Base-by-base conservation (phyloP, 1,284 basidiomycete genomes). In the Sanghuangporus sanghuang region DNA sequence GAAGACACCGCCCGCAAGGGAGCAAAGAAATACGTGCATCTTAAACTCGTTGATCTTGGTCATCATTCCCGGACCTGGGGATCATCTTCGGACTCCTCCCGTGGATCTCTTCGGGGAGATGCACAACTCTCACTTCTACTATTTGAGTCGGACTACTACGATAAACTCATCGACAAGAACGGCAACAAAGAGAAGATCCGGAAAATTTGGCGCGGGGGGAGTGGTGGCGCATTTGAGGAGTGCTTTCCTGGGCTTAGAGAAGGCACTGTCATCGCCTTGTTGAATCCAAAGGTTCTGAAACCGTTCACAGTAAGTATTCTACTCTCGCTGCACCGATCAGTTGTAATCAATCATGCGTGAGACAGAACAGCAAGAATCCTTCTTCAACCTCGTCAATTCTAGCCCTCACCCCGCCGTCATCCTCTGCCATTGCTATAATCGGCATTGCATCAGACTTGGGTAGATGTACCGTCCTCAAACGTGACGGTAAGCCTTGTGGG, bases 151-250 rank as follows among this genome's bases (percentile, higher is more conserved):
- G 93, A 98, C 69, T 73, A 77, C 1, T 84, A 80, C 65, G 86
- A 89, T 64, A 69, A 80, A 8, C 67, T 89, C 18, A 77, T 76
- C 1, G 73, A 73, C 23, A 83, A 82, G 14, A 76, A 81, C 57
- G 68, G 66, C 16, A 72, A 78, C 23, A 79, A 67, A 23, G 64
- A 67, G 14, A 70, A 77, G 60, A 81, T 81, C 50, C 78, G 82
- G 69, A 90, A 86, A 69, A 69, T 87, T 0, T 96, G 94, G 73
- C 83, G 82, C 65, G 95, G 96, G 1, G 96, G 96, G 0, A 95
- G 93, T 67, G 85, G 86, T 1, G 96, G 96, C 6, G 96, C 96
- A 0, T 99, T 93, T 71, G 96, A 98, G 73, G 81, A 78, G 67
- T 80, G 83, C 64, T 85, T 93, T 75, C 88, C 90, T 63, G 93